Percentiles rank a stretch among this genome's conserved stretches.
Evolutionary conservation across 768 basidiomycete species (phyloP).

Genomic region (Serendipita sp.): DNA sequence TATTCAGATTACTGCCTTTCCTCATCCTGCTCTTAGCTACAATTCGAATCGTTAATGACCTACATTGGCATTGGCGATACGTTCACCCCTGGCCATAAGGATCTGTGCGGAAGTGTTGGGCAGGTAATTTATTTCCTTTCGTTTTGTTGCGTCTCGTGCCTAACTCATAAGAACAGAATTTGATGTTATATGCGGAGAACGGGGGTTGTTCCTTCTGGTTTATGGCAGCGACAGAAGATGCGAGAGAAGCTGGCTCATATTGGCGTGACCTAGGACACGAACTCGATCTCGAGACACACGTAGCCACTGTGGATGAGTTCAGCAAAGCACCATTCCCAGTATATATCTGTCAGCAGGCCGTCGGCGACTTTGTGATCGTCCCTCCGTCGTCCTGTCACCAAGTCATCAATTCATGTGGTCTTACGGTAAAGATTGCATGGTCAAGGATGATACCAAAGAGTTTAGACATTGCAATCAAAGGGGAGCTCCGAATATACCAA

Average conservation of each 20-base stretch:
- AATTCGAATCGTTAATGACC: constrained; percentile 69
- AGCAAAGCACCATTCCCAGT: constrained; percentile 48
- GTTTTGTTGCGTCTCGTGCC: background rate
- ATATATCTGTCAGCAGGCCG: constrained; percentile 53
- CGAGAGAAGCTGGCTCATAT: constrained; percentile 38
- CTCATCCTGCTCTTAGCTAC: constrained; percentile 25
- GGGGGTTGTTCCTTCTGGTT: constrained; percentile 71
- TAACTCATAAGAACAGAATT: constrained; percentile 29
- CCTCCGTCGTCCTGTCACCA: constrained; percentile 73
- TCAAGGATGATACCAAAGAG: constrained; percentile 64
- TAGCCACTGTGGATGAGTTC: constrained; percentile 47
- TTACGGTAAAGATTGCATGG: constrained; percentile 76
- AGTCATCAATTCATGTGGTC: constrained; percentile 63
- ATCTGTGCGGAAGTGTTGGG: constrained; percentile 68
- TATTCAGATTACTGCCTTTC: background rate
- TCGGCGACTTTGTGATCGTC: constrained; percentile 67
- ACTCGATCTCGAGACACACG: constrained; percentile 59
- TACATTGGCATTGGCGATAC: constrained; percentile 73
- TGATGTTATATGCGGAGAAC: constrained; percentile 70
- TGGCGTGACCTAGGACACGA: constrained; percentile 35
- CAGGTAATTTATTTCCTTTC: constrained; percentile 17
- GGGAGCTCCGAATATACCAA: constrained; percentile 60
- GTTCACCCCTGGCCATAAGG: constrained; percentile 73
- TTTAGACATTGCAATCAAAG: constrained; percentile 40
- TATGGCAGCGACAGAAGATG: constrained; percentile 53